These are phyloP conservation scores for Nakazawaea anatomiae DNA, from an alignment of 805 yeast species.

Conservation along the genomic window DNA sequence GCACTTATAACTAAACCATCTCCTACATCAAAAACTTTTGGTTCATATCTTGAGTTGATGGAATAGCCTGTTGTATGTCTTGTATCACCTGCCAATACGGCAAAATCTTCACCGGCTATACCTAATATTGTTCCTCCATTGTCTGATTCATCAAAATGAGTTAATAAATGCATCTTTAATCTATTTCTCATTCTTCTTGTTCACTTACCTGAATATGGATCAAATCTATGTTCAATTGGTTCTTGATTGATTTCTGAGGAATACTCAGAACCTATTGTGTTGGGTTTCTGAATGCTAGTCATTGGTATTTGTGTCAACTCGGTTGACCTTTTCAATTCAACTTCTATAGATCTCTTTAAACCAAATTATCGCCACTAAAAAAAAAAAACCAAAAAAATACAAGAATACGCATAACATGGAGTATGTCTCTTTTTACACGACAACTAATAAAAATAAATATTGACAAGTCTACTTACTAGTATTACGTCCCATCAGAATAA, in stretches of 20 bases:
- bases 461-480: neutral
- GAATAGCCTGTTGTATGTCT: conserved; percentile 92
- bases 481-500: neutral
- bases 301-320: neutral
- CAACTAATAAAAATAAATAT: neutral
- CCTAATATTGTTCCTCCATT: conserved; percentile 97
- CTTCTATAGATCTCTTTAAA: neutral
- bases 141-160: conserved; percentile 30
- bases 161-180: neutral
- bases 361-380: neutral
- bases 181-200: neutral
- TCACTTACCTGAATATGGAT: conserved; percentile 66
- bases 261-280: conserved; percentile 61
- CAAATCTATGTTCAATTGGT: conserved; percentile 89
- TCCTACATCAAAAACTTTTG: conserved; percentile 84
- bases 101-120: conserved; percentile 96
- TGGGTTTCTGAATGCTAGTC: conserved; percentile 12
- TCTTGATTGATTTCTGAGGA: conserved; percentile 42
- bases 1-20: conserved; percentile 85
- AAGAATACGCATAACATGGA: neutral
- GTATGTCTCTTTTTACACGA: neutral
- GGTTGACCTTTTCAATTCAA: neutral
- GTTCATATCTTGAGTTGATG: conserved; percentile 88
- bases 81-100: conserved; percentile 97
- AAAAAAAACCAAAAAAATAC: neutral